A percentile compares a stretch with the other conserved stretches of the same genome.
phyloP scores from a whole-genome alignment of 1,284 basidiomycete genomes.

The Irpex sp. region DNA sequence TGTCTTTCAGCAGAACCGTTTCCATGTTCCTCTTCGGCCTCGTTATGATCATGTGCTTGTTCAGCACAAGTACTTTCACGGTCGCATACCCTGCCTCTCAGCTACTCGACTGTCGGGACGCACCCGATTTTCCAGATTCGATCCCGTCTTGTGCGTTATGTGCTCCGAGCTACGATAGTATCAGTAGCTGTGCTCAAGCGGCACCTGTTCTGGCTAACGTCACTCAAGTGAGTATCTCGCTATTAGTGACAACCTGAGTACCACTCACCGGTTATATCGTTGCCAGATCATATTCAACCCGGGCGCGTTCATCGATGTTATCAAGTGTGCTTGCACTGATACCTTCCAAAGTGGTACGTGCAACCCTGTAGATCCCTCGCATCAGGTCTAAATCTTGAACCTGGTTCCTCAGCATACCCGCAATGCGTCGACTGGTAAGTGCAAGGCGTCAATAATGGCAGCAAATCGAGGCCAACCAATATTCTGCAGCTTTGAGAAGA shows the following conservation, averaged over 20 bases:
- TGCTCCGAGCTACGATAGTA: constrained; percentile 43
- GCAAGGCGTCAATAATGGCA: background rate
- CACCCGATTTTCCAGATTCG: constrained; percentile 46
- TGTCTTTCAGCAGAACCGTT: background rate
- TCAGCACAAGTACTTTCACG: background rate
- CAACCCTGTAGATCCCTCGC: background rate
- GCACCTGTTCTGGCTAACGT: constrained; percentile 58
- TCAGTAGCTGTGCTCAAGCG: constrained; percentile 54
- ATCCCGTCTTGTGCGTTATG: constrained; percentile 55
- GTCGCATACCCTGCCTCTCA: background rate
- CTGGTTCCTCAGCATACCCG: constrained; percentile 38
- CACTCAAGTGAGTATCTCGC: constrained; percentile 37
- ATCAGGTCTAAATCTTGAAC: background rate
- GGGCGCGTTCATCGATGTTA: constrained; percentile 56
- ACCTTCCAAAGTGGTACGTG: constrained; percentile 51
- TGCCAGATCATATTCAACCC: constrained; percentile 60
- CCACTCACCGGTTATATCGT: background rate
- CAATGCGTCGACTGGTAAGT: constrained; percentile 69
- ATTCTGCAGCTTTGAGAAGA: constrained; percentile 48
- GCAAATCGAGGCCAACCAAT: background rate
- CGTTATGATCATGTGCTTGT: background rate
- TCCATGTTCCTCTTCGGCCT: background rate
- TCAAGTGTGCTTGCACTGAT: constrained; percentile 66
- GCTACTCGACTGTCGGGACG: constrained; percentile 6
- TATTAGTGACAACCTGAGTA: background rate